Percentiles rank a stretch among this genome's conserved stretches.
Conservation (phyloP, 1,139 yeast species). For the Candida gigantensis region DNA sequence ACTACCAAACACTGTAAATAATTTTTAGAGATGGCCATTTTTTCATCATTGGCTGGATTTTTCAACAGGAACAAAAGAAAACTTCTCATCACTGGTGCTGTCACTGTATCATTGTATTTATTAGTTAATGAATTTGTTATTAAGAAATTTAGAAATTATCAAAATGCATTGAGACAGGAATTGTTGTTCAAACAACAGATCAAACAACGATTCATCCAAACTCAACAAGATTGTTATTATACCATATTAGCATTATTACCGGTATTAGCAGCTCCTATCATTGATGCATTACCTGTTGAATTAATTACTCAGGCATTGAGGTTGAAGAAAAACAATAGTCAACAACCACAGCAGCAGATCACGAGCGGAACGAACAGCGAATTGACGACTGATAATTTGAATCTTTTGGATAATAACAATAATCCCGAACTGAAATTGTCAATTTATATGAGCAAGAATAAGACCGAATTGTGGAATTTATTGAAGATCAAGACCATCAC, state of each 20-base stretch:
- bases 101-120: constrained; percentile 59
- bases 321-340: constrained; percentile 44
- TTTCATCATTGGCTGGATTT: constrained; percentile 57
- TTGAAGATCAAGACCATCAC: constrained; percentile 76
- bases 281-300: constrained; percentile 70
- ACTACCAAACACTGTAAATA: too few relatives aligned
- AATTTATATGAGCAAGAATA: constrained; percentile 47
- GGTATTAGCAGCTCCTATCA: constrained; percentile 65
- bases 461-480: constrained; percentile 83
- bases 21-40: too few relatives aligned
- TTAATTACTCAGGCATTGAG: constrained; percentile 70
- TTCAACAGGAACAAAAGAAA: constrained; percentile 64
- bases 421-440: constrained; percentile 30
- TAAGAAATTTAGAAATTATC: constrained; percentile 63
- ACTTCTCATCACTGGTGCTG: constrained; percentile 57
- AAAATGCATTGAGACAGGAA: constrained; percentile 70
- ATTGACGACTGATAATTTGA: constrained; percentile 44
- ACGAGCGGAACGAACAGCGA: constrained; percentile 29
- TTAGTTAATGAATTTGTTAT: constrained; percentile 60
- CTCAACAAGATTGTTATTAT: constrained; percentile 86
- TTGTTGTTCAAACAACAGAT: constrained; percentile 79
- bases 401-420: constrained; percentile 31
- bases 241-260: constrained; percentile 85
- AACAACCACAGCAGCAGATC: constrained; percentile 17
- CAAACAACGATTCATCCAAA: constrained; percentile 75